Evolutionary conservation across 1,284 basidiomycete genomes (phyloP).

Genomic region (Naganishia sp.): DNA sequence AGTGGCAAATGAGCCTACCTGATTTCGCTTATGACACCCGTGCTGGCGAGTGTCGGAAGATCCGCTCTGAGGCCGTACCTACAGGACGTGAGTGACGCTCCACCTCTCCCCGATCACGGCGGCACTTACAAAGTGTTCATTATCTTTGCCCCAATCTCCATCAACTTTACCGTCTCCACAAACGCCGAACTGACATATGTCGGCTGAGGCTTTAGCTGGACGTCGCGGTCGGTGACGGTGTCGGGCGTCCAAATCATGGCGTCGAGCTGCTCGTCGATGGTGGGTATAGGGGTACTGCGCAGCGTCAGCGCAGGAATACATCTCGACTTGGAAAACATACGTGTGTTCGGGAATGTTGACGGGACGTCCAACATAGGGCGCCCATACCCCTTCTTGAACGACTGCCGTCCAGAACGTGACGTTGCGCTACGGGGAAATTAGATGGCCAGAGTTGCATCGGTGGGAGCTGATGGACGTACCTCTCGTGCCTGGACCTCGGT

Average conservation of each 20-base stretch:
- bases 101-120: background rate
- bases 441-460: background rate
- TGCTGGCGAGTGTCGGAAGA: constrained; percentile 34
- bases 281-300: constrained; percentile 35
- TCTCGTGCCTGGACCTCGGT: constrained; percentile 35
- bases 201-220: constrained; percentile 36
- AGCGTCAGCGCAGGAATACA: background rate
- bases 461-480: constrained; percentile 16
- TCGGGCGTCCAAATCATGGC: constrained; percentile 35
- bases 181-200: constrained; percentile 56
- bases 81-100: background rate
- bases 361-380: constrained; percentile 40
- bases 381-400: constrained; percentile 42
- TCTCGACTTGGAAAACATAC: background rate
- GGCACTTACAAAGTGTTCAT: constrained; percentile 63
- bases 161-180: constrained; percentile 59
- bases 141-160: constrained; percentile 61
- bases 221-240: constrained; percentile 23
- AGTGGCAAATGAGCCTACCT: constrained; percentile 32
- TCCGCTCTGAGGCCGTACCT: constrained; percentile 41
- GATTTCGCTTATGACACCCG: constrained; percentile 39
- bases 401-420: constrained; percentile 41
- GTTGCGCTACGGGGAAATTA: constrained; percentile 34
- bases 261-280: constrained; percentile 38
- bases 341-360: constrained; percentile 38